Conservation (phyloP, 768 basidiomycete genomes). For the Agaricus subrufescens region DNA sequence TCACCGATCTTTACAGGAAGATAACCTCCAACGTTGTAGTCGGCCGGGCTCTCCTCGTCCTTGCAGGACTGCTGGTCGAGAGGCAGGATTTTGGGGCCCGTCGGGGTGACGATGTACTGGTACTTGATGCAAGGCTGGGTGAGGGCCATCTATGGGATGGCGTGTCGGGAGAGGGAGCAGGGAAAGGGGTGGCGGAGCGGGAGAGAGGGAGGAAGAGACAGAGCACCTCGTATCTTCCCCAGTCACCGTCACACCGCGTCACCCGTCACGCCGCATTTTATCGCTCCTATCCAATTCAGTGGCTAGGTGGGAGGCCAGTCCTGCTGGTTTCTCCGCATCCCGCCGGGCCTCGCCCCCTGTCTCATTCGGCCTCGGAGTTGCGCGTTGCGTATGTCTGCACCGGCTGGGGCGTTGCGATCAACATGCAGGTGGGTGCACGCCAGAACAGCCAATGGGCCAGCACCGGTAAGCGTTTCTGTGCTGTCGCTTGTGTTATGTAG, state of each 20-base stretch:
- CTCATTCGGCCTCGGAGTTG: no score
- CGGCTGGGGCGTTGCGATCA: no score
- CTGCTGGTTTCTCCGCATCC: no score
- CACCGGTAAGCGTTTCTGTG: no score
- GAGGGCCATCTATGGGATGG: constrained; percentile 51
- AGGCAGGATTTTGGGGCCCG: constrained; percentile 66
- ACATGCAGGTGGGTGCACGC: no score
- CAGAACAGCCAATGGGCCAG: no score
- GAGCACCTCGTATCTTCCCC: constrained; percentile 3
- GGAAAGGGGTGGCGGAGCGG: constrained; percentile 14
- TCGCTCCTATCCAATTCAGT: no score
- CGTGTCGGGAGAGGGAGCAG: constrained; percentile 3
- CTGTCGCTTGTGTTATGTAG: no score
- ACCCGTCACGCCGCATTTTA: constrained; percentile 14
- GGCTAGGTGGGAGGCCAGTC: not conserved
- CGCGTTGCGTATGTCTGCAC: no score
- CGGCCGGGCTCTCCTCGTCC: constrained; percentile 80
- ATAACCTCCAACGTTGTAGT: constrained; percentile 81
- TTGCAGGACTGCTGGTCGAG: constrained; percentile 61
- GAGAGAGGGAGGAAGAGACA: constrained; percentile 12
- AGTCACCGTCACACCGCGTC: constrained; percentile 7
- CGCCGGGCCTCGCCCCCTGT: no score
- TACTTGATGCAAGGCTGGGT: constrained; percentile 66
- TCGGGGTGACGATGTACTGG: constrained; percentile 67
- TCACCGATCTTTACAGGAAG: constrained; percentile 79